Evolutionary conservation across 2,329 filamentous ascomycete species (phyloP).

Genomic region (Pseudocercospora musae): DNA sequence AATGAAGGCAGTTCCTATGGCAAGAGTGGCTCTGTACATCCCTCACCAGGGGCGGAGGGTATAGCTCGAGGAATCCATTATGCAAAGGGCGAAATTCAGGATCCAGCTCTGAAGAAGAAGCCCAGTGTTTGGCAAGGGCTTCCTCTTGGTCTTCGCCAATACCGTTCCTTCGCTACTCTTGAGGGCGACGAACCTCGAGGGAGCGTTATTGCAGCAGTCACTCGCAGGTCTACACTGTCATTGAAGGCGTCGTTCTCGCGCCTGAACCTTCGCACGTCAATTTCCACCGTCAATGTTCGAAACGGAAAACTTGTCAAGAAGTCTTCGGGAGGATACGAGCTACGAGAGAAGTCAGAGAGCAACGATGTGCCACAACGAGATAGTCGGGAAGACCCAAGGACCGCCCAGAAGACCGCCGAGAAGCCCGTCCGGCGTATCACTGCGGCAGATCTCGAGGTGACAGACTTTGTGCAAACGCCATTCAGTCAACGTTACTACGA

Average conservation of each 20-base stretch:
- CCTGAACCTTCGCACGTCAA: constrained; percentile 3
- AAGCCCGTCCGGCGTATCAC: constrained; percentile 2
- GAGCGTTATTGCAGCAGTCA: background rate
- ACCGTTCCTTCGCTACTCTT: constrained; percentile 3
- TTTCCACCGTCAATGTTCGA: constrained; percentile 11
- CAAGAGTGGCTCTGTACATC: background rate
- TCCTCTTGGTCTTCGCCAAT: constrained; percentile 10
- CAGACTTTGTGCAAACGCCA: constrained; percentile 32
- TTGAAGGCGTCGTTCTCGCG: constrained; percentile 9
- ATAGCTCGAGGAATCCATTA: background rate
- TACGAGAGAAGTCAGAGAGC: background rate
- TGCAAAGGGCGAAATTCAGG: background rate
- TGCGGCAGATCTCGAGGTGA: constrained; percentile 25
- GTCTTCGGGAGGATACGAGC: background rate
- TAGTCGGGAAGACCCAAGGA: background rate
- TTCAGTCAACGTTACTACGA: constrained; percentile 33
- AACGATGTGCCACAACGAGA: background rate
- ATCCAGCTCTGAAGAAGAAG: constrained; percentile 10
- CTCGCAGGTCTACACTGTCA: background rate
- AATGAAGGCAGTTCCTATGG: background rate
- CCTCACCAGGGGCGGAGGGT: background rate
- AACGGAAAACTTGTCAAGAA: constrained; percentile 8
- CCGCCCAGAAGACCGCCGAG: background rate
- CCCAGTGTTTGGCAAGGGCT: constrained; percentile 10
- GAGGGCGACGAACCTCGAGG: background rate